A percentile compares a stretch with the other conserved stretches of the same genome.
These are phyloP conservation scores for Viola pubescens DNA, from an alignment of 441 rosid genomes.

Conservation along the genomic window DNA sequence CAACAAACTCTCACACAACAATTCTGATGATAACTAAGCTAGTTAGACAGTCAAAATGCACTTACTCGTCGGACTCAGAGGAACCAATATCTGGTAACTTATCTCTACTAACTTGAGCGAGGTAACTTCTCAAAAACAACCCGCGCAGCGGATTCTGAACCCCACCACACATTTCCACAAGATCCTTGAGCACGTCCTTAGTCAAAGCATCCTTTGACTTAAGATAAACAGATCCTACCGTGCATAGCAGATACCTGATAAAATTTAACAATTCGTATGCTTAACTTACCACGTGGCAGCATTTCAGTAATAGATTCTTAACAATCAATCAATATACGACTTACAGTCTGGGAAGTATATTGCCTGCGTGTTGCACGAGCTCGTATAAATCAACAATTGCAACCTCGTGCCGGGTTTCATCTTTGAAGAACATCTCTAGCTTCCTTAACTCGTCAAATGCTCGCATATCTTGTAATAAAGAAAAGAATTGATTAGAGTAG, in stretches of 20 bases:
- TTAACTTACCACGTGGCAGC: background rate
- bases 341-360: slow-evolving; percentile 91
- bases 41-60: background rate
- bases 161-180: slow-evolving; percentile 85
- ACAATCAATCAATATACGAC: slow-evolving; percentile 14
- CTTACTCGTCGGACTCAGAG: slow-evolving; percentile 57
- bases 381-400: slow-evolving; percentile 90
- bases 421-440: slow-evolving; percentile 84
- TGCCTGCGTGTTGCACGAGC: slow-evolving; percentile 98
- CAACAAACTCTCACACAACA: background rate
- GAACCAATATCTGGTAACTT: slow-evolving; percentile 77
- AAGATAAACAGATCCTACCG: slow-evolving; percentile 88
- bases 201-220: slow-evolving; percentile 77
- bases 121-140: slow-evolving; percentile 81
- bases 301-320: background rate
- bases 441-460: slow-evolving; percentile 93
- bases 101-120: slow-evolving; percentile 82
- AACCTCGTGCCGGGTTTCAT: slow-evolving; percentile 82
- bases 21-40: too few relatives aligned
- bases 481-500: background rate
- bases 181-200: slow-evolving; percentile 76
- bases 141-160: slow-evolving; percentile 91
- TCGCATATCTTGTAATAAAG: slow-evolving; percentile 59
- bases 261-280: slow-evolving; percentile 13
- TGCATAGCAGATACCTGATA: slow-evolving; percentile 79